Conservation (phyloP, 495 filamentous ascomycete species). For the Aspergillus indologenus region DNA sequence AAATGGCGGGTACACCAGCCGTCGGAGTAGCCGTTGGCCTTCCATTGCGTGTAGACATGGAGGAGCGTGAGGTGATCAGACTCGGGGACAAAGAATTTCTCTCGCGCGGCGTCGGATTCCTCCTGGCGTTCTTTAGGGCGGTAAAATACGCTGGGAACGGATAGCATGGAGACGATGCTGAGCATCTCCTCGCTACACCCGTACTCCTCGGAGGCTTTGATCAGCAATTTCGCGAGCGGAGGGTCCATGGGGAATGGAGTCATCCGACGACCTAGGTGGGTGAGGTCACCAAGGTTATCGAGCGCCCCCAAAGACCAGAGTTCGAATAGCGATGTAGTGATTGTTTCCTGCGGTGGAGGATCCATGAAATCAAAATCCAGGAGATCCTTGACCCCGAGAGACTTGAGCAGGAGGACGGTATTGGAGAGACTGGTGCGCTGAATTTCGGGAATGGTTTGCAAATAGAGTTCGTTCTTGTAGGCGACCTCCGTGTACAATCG, state of each 20-base stretch:
- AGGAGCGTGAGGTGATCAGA: conserved; percentile 95
- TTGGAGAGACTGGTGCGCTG: conserved; percentile 95
- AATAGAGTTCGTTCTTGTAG: conserved; percentile 94
- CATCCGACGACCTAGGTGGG: conserved; percentile 84
- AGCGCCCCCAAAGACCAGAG: conserved; percentile 95
- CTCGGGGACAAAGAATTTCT: conserved; percentile 98
- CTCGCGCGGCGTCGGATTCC: conserved; percentile 92
- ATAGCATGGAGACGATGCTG: conserved; percentile 97
- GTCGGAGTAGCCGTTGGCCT: conserved; percentile 83
- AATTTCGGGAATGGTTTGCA: conserved; percentile 97
- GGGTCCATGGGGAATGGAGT: conserved; percentile 97
- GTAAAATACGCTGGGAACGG: conserved; percentile 94
- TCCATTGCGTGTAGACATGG: conserved; percentile 96
- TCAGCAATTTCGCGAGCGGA: conserved; percentile 87
- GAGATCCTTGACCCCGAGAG: conserved; percentile 88
- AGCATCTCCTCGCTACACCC: conserved; percentile 96
- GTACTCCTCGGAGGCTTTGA: conserved; percentile 80
- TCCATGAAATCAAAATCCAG: conserved; percentile 99
- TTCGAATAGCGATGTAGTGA: conserved; percentile 95
- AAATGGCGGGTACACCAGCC: conserved; percentile 92
- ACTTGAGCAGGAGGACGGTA: conserved; percentile 91
- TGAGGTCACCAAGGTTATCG: conserved; percentile 91
- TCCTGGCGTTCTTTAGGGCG: conserved; percentile 96
- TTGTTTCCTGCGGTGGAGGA: conserved; percentile 95
- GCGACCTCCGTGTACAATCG: conserved; percentile 92